Base-by-base conservation (phyloP, 1,139 yeast species). In the Yamadazyma atlantica region DNA sequence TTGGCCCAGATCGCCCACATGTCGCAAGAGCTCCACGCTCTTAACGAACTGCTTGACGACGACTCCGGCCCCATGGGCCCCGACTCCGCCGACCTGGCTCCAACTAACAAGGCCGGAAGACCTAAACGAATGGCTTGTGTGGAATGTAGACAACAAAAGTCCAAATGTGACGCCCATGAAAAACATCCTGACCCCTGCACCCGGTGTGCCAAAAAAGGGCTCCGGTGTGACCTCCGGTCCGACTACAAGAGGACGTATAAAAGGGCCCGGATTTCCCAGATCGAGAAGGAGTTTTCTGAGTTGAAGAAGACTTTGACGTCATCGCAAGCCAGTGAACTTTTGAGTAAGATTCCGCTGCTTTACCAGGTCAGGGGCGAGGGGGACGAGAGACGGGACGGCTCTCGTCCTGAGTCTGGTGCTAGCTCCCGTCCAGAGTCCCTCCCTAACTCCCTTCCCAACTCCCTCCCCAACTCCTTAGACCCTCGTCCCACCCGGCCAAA, bases 91-190 rank as follows among this genome's bases (percentile, higher is more conserved):
- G n/a, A n/a, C n/a, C n/a, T n/a, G n/a, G 22, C 36, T 1, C 15
- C 37, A 4, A 36, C 36, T 8, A 42, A 46, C 23, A 58, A 58
- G 41, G 30, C 53, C 3, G 58, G 57, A 4, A 62, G 53, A 39
- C 54, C 57, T 12, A 82, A 82, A 54, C 74, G 82, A 44, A 81
- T 89, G 58, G 97, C 97, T 0, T 92, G 98, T 66, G 89, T 87
- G 2, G 96, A 90, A 55, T 92, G 98, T 57, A 76, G 98, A 14
- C 98, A 92, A 60, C 98, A 92, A 57, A 92, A 92, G 62, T 60
- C 92, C 18, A 78, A 83, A 48, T 92, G 97, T 62, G 95, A 88
- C 58, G 95, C 96, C 8, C 80, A 75, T 44, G 89, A 84, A 43
- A 73, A 69, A 38, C 78, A 80, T 32, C 96, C 96, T 0, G 68